phyloP scores from a whole-genome alignment of 2,329 filamentous ascomycete species.

The Bipolaris gigantea region DNA sequence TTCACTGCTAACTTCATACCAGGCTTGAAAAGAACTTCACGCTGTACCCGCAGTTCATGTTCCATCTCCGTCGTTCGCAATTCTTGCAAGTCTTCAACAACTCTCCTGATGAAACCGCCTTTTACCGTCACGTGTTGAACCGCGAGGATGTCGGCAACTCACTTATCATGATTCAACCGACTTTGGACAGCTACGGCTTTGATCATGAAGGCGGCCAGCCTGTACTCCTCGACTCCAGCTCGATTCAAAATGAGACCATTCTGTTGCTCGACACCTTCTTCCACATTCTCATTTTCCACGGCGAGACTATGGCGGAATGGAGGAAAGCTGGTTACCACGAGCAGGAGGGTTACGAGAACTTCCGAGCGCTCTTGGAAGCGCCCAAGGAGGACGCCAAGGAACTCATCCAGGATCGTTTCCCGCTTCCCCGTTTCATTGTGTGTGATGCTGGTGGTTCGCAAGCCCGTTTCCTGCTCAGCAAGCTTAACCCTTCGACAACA shows the following conservation, averaged over 20 bases:
- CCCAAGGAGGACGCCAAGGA: conserved; percentile 98
- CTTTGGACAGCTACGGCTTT: conserved; percentile 94
- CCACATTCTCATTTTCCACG: conserved; percentile 98
- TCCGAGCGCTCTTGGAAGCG: conserved; percentile 81
- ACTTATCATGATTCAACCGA: conserved; percentile 98
- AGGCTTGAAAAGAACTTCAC: conserved; percentile 92
- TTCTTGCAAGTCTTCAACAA: conserved; percentile 99
- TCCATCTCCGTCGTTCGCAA: conserved; percentile 93
- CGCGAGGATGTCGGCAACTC: conserved; percentile 97
- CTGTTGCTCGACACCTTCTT: conserved; percentile 97
- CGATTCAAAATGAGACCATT: conserved; percentile 91
- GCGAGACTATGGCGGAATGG: conserved; percentile 97
- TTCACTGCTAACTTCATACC: conserved; percentile 36
- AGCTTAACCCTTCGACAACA: conserved; percentile 96
- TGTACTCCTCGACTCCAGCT: conserved; percentile 93
- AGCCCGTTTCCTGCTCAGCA: conserved; percentile 93
- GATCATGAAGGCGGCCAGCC: conserved; percentile 91
- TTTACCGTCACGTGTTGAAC: conserved; percentile 94
- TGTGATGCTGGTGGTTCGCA: conserved; percentile 98
- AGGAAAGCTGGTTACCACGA: conserved; percentile 97
- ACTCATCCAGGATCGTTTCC: conserved; percentile 95
- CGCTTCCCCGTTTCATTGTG: conserved; percentile 96
- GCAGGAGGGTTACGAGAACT: conserved; percentile 97
- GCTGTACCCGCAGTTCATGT: conserved; percentile 99
- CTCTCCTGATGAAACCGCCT: conserved; percentile 98